Percentiles rank a stretch among this genome's conserved stretches.
Conservation (phyloP, 106 monocot species). For the Dendrobium huoshanense region DNA sequence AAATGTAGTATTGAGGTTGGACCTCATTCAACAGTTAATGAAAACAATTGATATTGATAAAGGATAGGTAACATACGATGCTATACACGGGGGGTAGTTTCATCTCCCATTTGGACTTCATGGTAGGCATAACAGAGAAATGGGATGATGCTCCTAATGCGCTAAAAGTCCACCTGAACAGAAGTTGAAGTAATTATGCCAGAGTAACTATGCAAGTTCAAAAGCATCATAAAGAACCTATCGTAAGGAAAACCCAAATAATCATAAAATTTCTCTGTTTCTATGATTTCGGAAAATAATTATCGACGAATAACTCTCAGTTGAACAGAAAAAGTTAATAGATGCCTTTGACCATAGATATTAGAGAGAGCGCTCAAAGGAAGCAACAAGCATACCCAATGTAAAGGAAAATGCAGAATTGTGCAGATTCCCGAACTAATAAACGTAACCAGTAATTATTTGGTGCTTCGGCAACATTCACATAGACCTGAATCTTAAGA, state of each 20-base stretch:
- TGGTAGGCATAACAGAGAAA: constrained; percentile 55
- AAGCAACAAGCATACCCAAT: constrained; percentile 63
- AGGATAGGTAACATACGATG: constrained; percentile 41
- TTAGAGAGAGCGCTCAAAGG: background rate
- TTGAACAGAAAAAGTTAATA: background rate
- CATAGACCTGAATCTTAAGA: constrained; percentile 39
- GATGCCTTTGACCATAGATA: background rate
- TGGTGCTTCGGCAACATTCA: constrained; percentile 45
- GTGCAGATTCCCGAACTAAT: constrained; percentile 72
- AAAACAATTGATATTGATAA: background rate
- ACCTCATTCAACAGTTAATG: background rate
- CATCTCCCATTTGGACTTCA: constrained; percentile 49
- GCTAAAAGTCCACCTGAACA: constrained; percentile 89
- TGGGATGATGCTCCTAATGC: constrained; percentile 48
- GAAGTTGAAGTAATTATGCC: no score
- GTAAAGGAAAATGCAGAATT: constrained; percentile 84
- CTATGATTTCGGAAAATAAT: background rate
- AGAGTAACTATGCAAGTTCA: background rate
- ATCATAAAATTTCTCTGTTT: background rate
- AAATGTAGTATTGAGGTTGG: background rate
- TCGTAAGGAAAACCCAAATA: background rate
- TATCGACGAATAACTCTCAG: background rate
- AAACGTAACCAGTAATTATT: constrained; percentile 74
- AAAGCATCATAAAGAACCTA: background rate
- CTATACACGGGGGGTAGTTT: constrained; percentile 70